Base-by-base conservation (phyloP, 1,284 basidiomycete genomes). In the Inonotus hispidus region DNA sequence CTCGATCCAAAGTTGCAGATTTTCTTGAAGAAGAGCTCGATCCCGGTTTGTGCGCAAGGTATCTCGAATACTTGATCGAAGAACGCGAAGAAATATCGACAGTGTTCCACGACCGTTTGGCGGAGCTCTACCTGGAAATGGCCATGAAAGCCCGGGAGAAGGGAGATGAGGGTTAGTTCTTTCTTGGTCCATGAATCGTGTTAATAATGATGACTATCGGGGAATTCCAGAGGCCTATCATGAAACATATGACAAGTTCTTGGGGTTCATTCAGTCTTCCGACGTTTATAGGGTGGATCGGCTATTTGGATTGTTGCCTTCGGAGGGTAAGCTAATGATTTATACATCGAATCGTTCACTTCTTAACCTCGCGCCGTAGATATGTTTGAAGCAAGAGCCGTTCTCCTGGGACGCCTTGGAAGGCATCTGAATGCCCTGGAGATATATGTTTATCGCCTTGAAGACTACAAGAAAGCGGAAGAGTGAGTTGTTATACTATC, bases 401-500 rank as follows among this genome's bases (percentile, higher is more conserved):
- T 96, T 59, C 79, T 99, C 2, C 78, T 98, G 3, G 97, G 96
- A 2, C 83, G 91, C 21, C 80, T 98, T 63, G 93, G 92, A 0
- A 86, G 92, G 62, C 95, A 99, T 68, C 92, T 96, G 67, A 92
- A 89, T 63, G 96, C 96, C 0, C 82, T 99, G 25, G 89, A 93
- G 69, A 84, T 97, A 27, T 98, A 98, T 71, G 94, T 95, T 0
- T 90, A 96, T 69, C 84, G 85, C 49, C 77, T 98, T 29, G 80
- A 86, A 38, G 91, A 96, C 70, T 91, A 88, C 70, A 65, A 74
- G 13, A 92, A 92, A 63, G 97, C 97, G 0, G 96, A 98, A 76
- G 85, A 90, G 90, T 94, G 68, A 66, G 27, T 14, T 23, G 3
- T 59, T 58, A 2, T 23, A n/a, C 35, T 61, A 50, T 64, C 43